Evolutionary conservation across 495 filamentous ascomycete genomes (phyloP).

Genomic region (Sphaerosporella brunnea): DNA sequence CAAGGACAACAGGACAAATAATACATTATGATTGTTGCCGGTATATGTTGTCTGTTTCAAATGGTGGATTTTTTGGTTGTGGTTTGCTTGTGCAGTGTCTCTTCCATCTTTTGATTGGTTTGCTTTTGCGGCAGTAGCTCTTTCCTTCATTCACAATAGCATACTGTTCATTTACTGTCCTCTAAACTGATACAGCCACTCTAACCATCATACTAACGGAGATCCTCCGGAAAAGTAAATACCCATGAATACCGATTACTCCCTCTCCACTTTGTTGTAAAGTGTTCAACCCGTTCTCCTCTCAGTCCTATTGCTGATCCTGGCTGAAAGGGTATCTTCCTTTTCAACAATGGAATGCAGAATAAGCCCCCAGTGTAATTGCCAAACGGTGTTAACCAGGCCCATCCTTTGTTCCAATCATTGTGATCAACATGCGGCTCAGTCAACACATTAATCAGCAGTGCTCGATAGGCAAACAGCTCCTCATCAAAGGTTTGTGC

Average conservation of each 20-base stretch:
- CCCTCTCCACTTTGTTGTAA: neutral
- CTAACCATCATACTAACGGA: too few species aligned
- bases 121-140: too few species aligned
- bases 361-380: neutral
- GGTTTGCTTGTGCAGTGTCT: too few species aligned
- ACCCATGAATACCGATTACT: neutral
- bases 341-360: neutral
- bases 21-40: too few species aligned
- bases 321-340: neutral
- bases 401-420: neutral
- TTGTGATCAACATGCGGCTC: neutral
- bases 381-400: neutral
- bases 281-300: neutral
- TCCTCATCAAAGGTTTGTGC: neutral
- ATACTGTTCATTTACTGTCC: too few species aligned
- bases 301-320: neutral
- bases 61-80: too few species aligned
- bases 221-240: neutral
- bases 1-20: too few species aligned
- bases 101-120: too few species aligned
- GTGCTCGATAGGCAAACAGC: neutral
- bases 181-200: too few species aligned
- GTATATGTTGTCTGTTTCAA: too few species aligned
- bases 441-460: neutral
- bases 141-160: too few species aligned